Conservation (phyloP, 1,284 basidiomycete species). For the Microstroma glucosiphilum region DNA sequence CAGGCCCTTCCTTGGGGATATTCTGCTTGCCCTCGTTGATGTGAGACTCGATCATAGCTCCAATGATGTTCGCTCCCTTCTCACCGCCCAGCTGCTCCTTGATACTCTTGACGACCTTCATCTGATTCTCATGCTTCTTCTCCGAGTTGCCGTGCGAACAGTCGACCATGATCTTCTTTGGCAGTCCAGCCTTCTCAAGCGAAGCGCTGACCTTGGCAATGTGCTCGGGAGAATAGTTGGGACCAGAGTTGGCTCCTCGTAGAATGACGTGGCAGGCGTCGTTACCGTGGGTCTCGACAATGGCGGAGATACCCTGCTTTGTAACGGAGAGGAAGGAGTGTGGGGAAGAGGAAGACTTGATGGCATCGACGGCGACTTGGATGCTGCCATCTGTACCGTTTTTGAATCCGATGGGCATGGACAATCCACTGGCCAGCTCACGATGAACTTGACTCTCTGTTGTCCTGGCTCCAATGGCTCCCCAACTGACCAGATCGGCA, state of each 20-base stretch:
- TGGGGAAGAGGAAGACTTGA: conserved; percentile 82
- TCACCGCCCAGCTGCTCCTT: conserved; percentile 50
- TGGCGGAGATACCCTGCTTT: conserved; percentile 63
- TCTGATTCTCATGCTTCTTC: conserved; percentile 60
- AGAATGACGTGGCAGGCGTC: conserved; percentile 49
- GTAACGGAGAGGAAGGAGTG: conserved; percentile 99
- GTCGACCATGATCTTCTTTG: conserved; percentile 57
- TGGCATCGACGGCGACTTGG: conserved; percentile 77
- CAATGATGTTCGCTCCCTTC: conserved; percentile 64
- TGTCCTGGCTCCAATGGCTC: conserved; percentile 69
- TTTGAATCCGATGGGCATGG: conserved; percentile 78
- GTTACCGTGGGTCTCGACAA: conserved; percentile 50
- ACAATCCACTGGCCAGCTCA: conserved; percentile 71
- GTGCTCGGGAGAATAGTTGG: conserved; percentile 42
- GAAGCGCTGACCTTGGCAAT: conserved; percentile 27
- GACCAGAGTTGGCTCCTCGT: conserved; percentile 46
- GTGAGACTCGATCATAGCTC: conserved; percentile 96
- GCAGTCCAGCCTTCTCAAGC: conserved; percentile 30
- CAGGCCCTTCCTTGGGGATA: conserved; percentile 37
- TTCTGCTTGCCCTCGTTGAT: conserved; percentile 59
- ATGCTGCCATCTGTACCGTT: conserved; percentile 54
- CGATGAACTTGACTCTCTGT: conserved; percentile 96
- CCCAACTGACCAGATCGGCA: conserved; percentile 92
- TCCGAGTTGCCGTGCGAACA: conserved; percentile 72
- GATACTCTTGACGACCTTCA: conserved; percentile 56